These are phyloP conservation scores for Tulasnella sp. DNA, from an alignment of 768 basidiomycete genomes.

Conservation along the genomic window DNA sequence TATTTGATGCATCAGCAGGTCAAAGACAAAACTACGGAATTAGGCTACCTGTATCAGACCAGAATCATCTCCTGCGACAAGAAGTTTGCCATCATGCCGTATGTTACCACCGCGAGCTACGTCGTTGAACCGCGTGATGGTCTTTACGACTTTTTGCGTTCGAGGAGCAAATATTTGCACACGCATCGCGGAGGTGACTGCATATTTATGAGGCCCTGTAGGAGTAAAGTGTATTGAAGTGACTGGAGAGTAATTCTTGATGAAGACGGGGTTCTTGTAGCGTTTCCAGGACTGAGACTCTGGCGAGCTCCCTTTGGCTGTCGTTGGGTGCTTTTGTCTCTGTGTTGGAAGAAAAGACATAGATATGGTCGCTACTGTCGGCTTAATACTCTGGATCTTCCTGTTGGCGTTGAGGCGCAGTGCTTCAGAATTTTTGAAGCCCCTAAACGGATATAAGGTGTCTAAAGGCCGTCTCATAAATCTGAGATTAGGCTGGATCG, in stretches of 20 bases:
- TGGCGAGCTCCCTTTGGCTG: conserved; percentile 57
- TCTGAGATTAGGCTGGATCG: conserved; percentile 8
- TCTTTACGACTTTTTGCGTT: conserved; percentile 94
- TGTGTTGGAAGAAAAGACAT: conserved; percentile 83
- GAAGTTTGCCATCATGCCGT: conserved; percentile 87
- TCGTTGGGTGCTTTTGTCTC: conserved; percentile 55
- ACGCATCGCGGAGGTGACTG: conserved; percentile 88
- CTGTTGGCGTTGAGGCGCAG: no score
- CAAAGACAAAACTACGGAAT: neutral
- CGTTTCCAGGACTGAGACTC: conserved; percentile 85
- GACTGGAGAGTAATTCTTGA: conserved; percentile 95
- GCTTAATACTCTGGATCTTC: neutral
- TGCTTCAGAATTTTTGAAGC: conserved; percentile 5
- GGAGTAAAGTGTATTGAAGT: conserved; percentile 91
- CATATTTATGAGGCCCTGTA: conserved; percentile 85
- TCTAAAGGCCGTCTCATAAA: neutral
- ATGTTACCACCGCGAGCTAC: conserved; percentile 86
- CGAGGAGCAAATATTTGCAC: conserved; percentile 95
- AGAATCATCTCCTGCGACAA: conserved; percentile 92
- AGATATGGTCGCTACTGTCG: neutral
- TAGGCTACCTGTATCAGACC: conserved; percentile 71
- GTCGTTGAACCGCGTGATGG: conserved; percentile 95
- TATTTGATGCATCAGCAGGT: neutral
- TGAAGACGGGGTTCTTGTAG: conserved; percentile 85
- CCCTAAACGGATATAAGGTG: neutral